Conservation (phyloP, 2,329 filamentous ascomycete species). For the Claviceps paspali region DNA sequence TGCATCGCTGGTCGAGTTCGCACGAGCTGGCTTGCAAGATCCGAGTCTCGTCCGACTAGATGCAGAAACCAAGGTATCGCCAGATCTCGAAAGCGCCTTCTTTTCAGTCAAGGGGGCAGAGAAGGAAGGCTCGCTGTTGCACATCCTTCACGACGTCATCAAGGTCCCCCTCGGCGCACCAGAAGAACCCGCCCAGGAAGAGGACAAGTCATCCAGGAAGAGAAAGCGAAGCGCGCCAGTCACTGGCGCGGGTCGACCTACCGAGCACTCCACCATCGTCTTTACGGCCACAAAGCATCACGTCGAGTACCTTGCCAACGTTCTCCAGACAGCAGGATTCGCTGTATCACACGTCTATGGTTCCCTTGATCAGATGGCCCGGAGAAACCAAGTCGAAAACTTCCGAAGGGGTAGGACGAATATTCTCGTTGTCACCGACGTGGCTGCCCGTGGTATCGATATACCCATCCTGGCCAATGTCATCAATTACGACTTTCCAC, state of each 20-base stretch:
- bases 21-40: conserved; percentile 81
- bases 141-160: conserved; percentile 83
- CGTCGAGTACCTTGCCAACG: conserved; percentile 74
- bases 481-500: conserved; percentile 96
- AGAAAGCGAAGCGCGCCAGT: conserved; percentile 49
- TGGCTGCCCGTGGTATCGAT: conserved; percentile 93
- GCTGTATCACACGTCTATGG: conserved; percentile 91
- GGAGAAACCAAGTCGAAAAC: conserved; percentile 80
- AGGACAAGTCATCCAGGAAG: conserved; percentile 45
- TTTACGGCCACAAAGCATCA: conserved; percentile 95
- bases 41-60: conserved; percentile 82
- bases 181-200: conserved; percentile 32
- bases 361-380: conserved; percentile 82
- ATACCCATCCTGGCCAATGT: conserved; percentile 93
- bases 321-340: conserved; percentile 73
- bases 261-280: conserved; percentile 82
- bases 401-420: conserved; percentile 76
- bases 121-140: conserved; percentile 82
- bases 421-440: conserved; percentile 89
- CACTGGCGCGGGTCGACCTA: conserved; percentile 49
- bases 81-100: conserved; percentile 88
- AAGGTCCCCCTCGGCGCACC: conserved; percentile 63
- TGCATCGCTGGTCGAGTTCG: conserved; percentile 90
- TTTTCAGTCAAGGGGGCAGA: conserved; percentile 86
- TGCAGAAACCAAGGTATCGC: conserved; percentile 88